A percentile compares a stretch with the other conserved stretches of the same genome.
These are phyloP conservation scores for Fraxinus anomala DNA, from an alignment of 257 asterid species.

Conservation along the genomic window DNA sequence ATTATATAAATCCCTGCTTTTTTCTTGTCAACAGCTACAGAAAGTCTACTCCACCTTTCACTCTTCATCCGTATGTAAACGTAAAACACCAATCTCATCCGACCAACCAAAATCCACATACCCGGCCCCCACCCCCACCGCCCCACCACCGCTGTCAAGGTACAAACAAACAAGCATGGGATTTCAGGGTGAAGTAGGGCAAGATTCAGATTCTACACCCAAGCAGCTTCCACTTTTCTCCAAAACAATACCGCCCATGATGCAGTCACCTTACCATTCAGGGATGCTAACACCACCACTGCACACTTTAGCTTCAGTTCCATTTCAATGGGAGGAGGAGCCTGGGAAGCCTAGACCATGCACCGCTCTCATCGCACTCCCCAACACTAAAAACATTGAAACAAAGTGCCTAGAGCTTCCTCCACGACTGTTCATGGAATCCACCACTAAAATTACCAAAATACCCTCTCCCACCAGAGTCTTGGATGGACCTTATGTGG, in stretches of 20 bases:
- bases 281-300: slow-evolving; percentile 59
- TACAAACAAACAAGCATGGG: slow-evolving; percentile 34
- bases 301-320: slow-evolving; percentile 56
- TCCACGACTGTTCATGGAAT: slow-evolving; percentile 42
- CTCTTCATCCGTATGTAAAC: not conserved
- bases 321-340: slow-evolving; percentile 78
- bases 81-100: not conserved
- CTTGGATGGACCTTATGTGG: slow-evolving; percentile 59
- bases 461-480: slow-evolving; percentile 63
- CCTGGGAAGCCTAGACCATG: slow-evolving; percentile 82
- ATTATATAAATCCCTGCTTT: not conserved
- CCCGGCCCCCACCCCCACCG: not conserved
- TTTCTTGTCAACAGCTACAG: not conserved
- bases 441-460: slow-evolving; percentile 30
- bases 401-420: slow-evolving; percentile 59
- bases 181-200: slow-evolving; percentile 16
- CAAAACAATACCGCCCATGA: slow-evolving; percentile 18
- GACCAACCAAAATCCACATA: not conserved
- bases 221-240: slow-evolving; percentile 46
- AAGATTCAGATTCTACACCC: slow-evolving; percentile 29
- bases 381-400: slow-evolving; percentile 23
- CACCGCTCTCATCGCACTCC: slow-evolving; percentile 30
- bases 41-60: not conserved
- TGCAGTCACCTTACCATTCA: slow-evolving; percentile 51
- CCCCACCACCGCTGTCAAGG: not conserved